These are phyloP conservation scores for Fusarium anthophilum DNA, from an alignment of 2,329 filamentous ascomycete genomes.

Conservation along the genomic window DNA sequence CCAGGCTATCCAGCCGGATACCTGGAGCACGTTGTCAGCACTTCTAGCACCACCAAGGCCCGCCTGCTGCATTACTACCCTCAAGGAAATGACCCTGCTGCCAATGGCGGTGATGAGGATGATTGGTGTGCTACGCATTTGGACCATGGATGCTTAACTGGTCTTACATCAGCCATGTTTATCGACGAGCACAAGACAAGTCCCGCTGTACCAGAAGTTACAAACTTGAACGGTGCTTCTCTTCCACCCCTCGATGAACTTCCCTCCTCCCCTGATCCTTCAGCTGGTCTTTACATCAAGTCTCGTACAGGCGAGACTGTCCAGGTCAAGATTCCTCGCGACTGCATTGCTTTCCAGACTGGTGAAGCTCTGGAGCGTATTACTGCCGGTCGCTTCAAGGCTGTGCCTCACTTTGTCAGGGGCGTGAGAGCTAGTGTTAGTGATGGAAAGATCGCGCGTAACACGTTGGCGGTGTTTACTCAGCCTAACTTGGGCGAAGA, in stretches of 20 bases:
- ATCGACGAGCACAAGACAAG: constrained; percentile 74
- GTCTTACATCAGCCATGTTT: constrained; percentile 95
- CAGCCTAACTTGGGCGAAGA: constrained; percentile 90
- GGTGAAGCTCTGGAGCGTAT: constrained; percentile 92
- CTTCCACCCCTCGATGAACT: constrained; percentile 74
- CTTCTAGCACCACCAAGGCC: constrained; percentile 89
- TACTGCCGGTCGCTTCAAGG: constrained; percentile 89
- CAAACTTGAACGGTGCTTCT: constrained; percentile 39
- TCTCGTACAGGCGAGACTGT: constrained; percentile 82
- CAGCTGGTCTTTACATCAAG: constrained; percentile 92
- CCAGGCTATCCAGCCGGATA: constrained; percentile 79
- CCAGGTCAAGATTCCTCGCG: constrained; percentile 91
- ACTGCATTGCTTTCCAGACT: constrained; percentile 95
- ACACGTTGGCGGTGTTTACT: constrained; percentile 95
- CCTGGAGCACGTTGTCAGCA: constrained; percentile 85
- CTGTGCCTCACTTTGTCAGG: constrained; percentile 94
- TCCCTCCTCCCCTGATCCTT: constrained; percentile 78
- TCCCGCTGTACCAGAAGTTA: constrained; percentile 46
- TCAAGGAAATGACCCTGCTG: constrained; percentile 53
- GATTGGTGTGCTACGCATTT: constrained; percentile 95
- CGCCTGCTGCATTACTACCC: constrained; percentile 94
- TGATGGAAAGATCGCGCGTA: constrained; percentile 71
- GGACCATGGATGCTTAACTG: constrained; percentile 93
- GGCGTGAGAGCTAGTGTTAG: constrained; percentile 70
- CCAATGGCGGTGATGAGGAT: constrained; percentile 67